These are phyloP conservation scores for Bimuria novae-zelandiae DNA, from an alignment of 2,329 filamentous ascomycete species.

Conservation along the genomic window DNA sequence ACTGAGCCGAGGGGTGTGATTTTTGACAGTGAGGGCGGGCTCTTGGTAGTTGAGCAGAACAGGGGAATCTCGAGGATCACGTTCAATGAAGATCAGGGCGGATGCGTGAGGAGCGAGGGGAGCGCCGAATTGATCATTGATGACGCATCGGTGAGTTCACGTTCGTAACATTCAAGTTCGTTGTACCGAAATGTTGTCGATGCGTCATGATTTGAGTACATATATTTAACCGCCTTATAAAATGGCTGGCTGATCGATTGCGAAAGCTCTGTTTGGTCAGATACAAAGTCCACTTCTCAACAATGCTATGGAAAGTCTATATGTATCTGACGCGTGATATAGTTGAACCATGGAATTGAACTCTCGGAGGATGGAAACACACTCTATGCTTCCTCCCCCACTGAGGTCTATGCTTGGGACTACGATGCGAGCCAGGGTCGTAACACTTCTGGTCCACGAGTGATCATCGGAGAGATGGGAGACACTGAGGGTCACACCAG, in stretches of 20 bases:
- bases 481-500: conserved; percentile 63
- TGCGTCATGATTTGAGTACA: too few relatives aligned
- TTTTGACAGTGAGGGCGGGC: conserved; percentile 53
- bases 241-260: too few relatives aligned
- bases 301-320: too few relatives aligned
- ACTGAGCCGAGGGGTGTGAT: conserved; percentile 52
- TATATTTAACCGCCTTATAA: too few relatives aligned
- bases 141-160: conserved; percentile 33
- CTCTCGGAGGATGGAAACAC: conserved; percentile 55
- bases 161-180: background rate
- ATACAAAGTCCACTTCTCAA: too few relatives aligned
- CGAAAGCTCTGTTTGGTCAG: too few relatives aligned
- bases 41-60: conserved; percentile 55
- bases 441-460: conserved; percentile 54
- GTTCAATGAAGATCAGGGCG: conserved; percentile 35
- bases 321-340: conserved; percentile 6
- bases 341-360: conserved; percentile 59
- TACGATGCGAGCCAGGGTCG: conserved; percentile 61
- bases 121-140: conserved; percentile 28
- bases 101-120: conserved; percentile 36
- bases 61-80: conserved; percentile 46
- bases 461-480: conserved; percentile 66
- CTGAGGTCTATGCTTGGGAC: conserved; percentile 66
- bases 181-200: too few relatives aligned
- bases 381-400: conserved; percentile 60